phyloP scores from a whole-genome alignment of 2,329 filamentous ascomycete genomes.

The Knufia fluminis region DNA sequence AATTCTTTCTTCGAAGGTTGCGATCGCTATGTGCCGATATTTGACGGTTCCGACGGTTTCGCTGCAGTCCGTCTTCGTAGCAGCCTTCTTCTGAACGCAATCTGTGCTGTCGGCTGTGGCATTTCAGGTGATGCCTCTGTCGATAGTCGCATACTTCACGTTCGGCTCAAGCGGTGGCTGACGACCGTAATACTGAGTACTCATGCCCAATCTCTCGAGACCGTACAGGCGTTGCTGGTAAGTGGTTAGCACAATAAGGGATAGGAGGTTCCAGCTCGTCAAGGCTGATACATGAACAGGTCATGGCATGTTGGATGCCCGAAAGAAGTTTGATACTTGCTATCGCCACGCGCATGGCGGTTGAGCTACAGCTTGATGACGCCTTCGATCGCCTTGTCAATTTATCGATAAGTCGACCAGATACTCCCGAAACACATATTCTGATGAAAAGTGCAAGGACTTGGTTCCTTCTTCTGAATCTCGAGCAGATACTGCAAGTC shows the following conservation, averaged over 20 bases:
- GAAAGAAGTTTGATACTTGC: constrained; percentile 44
- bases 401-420: background rate
- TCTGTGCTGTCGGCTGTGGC: constrained; percentile 45
- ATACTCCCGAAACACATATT: constrained; percentile 23
- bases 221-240: constrained; percentile 41
- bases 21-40: constrained; percentile 42
- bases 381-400: constrained; percentile 28
- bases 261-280: background rate
- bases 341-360: constrained; percentile 43
- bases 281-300: constrained; percentile 7
- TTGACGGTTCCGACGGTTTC: constrained; percentile 39
- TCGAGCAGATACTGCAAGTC: constrained; percentile 43
- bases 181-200: constrained; percentile 37
- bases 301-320: constrained; percentile 45
- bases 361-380: constrained; percentile 39
- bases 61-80: constrained; percentile 39
- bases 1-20: constrained; percentile 32
- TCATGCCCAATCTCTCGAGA: constrained; percentile 36
- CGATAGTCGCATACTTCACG: constrained; percentile 12
- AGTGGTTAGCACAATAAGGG: background rate
- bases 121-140: constrained; percentile 20
- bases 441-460: constrained; percentile 39
- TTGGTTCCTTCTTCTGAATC: constrained; percentile 45
- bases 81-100: constrained; percentile 42
- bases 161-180: constrained; percentile 37